phyloP scores from a whole-genome alignment of 169 alveolate species.

The Cryptosporidium bovis region DNA sequence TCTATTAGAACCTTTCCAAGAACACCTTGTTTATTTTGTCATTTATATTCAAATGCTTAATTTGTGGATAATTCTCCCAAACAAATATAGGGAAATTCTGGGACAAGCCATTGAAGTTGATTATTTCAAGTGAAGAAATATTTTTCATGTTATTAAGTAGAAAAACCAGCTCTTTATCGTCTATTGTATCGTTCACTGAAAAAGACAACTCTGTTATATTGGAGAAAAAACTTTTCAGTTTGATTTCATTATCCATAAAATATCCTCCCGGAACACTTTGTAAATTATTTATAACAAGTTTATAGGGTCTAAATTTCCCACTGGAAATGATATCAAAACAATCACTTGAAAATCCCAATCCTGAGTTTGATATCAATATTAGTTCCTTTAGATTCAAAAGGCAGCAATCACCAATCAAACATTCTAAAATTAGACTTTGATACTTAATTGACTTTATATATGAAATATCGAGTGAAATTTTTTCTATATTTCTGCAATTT shows the following conservation, averaged over 20 bases:
- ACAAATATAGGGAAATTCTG: constrained; percentile 11
- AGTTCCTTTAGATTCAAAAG: constrained; percentile 23
- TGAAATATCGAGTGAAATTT: constrained; percentile 18
- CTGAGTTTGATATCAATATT: constrained; percentile 2
- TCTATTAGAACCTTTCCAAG: constrained; percentile 28
- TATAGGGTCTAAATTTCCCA: constrained; percentile 25
- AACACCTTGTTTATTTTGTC: constrained; percentile 25
- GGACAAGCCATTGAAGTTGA: constrained; percentile 17
- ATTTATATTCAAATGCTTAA: constrained; percentile 13
- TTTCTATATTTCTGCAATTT: constrained; percentile 12
- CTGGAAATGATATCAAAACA: constrained; percentile 25
- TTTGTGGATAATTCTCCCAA: constrained; percentile 50
- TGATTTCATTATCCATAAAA: constrained; percentile 5
- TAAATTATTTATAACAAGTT: constrained; percentile 27
- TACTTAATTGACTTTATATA: constrained; percentile 4
- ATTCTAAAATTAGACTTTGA: constrained; percentile 7
- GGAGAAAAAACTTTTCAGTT: background rate
- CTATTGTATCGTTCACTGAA: constrained; percentile 35
- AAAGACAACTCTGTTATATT: constrained; percentile 12
- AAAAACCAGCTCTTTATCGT: constrained; percentile 25
- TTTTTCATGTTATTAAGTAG: constrained; percentile 9
- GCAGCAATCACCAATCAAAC: constrained; percentile 8
- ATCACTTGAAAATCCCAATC: constrained; percentile 10
- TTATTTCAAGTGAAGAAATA: constrained; percentile 24
- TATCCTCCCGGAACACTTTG: constrained; percentile 7